Conservation (phyloP, 1,284 basidiomycete genomes). For the Hemileia vastatrix region DNA sequence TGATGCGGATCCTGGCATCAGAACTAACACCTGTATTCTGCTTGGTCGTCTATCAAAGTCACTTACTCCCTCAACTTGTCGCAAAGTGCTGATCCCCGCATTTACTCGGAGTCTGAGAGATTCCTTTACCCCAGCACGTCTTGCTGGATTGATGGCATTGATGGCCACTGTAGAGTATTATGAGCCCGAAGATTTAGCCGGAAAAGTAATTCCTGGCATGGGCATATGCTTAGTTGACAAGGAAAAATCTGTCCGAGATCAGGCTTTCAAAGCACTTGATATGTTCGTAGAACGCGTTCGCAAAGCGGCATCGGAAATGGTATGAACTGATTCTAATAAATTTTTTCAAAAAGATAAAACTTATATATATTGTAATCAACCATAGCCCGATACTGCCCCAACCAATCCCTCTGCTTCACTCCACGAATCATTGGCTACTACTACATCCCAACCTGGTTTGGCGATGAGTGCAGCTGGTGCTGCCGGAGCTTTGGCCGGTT, state of each 20-base stretch:
- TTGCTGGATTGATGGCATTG: conserved; percentile 89
- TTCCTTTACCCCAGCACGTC: conserved; percentile 79
- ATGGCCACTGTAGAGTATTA: conserved; percentile 91
- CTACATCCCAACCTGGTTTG: conserved; percentile 49
- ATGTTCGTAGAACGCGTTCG: conserved; percentile 22
- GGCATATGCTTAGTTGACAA: conserved; percentile 70
- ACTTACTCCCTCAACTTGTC: conserved; percentile 75
- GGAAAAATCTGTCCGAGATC: conserved; percentile 86
- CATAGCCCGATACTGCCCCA: conserved; percentile 9
- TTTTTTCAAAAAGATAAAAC: too few species aligned
- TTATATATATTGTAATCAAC: neutral
- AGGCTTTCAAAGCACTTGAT: conserved; percentile 68
- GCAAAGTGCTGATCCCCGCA: conserved; percentile 89
- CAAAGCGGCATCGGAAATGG: conserved; percentile 21
- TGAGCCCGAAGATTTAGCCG: conserved; percentile 75
- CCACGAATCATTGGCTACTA: conserved; percentile 20
- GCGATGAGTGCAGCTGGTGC: conserved; percentile 79
- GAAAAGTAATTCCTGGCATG: conserved; percentile 76
- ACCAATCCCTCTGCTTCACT: neutral
- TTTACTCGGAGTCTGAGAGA: conserved; percentile 86
- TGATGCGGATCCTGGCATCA: conserved; percentile 84
- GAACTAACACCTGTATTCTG: conserved; percentile 95
- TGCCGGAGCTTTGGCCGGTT: conserved; percentile 78
- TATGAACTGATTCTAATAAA: too few species aligned
- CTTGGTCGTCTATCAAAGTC: conserved; percentile 81